A percentile compares a stretch with the other conserved stretches of the same genome.
phyloP scores from a whole-genome alignment of 2,329 filamentous ascomycete genomes.

The Claviceps humidiphila region DNA sequence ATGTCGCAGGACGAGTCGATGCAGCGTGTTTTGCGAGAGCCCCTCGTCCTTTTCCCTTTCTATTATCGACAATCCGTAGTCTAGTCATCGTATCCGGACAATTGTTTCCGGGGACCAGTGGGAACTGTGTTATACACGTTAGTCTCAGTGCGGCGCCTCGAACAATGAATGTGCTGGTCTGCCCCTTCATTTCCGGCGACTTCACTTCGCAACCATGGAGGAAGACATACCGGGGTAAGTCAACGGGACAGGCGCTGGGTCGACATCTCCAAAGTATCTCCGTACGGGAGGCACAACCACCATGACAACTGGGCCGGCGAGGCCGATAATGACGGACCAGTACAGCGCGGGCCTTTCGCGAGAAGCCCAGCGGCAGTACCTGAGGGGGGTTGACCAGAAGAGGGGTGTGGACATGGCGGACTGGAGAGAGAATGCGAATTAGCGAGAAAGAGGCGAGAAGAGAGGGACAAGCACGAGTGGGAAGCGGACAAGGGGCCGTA shows the following conservation, averaged over 20 bases:
- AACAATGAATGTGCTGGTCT: background rate
- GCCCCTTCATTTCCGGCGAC: background rate
- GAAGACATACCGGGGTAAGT: constrained; percentile 74
- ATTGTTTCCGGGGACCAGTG: constrained; percentile 41
- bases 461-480: background rate
- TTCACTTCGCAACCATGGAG: background rate
- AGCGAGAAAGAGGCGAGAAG: background rate
- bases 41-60: background rate
- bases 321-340: constrained; percentile 68
- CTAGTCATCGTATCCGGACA: constrained; percentile 48
- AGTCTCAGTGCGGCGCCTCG: background rate
- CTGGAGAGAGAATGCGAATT: background rate
- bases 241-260: constrained; percentile 60
- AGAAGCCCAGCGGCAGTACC: constrained; percentile 78
- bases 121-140: constrained; percentile 32
- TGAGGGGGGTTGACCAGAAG: constrained; percentile 75
- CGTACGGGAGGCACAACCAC: constrained; percentile 63
- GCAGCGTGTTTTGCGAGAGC: background rate
- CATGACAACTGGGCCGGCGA: constrained; percentile 56
- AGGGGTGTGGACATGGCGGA: constrained; percentile 50
- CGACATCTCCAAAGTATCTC: constrained; percentile 57
- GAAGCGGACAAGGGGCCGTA: background rate
- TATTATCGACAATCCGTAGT: constrained; percentile 8
- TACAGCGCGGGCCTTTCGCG: constrained; percentile 86
- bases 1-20: background rate